These are phyloP conservation scores for Trichosporon coremiiforme DNA, from an alignment of 1,284 basidiomycete species.

Conservation along the genomic window DNA sequence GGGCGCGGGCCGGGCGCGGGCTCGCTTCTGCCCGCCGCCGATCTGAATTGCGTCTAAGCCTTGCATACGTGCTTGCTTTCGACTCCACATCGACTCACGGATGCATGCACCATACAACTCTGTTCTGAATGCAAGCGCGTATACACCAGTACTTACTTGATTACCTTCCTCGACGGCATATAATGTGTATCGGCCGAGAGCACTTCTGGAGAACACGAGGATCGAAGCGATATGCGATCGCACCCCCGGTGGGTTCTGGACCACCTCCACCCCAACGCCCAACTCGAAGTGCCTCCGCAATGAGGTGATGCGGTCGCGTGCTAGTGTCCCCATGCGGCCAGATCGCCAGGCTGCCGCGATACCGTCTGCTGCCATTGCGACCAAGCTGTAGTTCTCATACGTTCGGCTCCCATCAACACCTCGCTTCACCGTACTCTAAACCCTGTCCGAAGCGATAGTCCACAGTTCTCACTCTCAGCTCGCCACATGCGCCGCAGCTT, in stretches of 20 bases:
- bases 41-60: neutral
- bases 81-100: neutral
- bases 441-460: neutral
- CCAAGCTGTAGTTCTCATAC: neutral
- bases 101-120: neutral
- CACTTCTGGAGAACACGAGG: neutral
- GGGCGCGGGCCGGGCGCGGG: too few relatives aligned
- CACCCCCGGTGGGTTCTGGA: neutral
- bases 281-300: neutral
- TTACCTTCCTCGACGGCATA: neutral
- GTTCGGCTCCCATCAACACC: neutral
- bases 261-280: neutral
- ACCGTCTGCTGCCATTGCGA: neutral
- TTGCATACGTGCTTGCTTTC: neutral
- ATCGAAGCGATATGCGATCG: neutral
- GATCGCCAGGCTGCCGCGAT: too few relatives aligned
- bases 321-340: neutral
- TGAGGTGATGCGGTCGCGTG: neutral
- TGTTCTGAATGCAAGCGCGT: neutral
- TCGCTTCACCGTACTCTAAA: neutral
- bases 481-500: neutral
- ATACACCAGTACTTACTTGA: neutral
- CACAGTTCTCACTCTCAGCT: neutral
- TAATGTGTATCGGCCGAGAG: neutral
- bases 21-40: neutral